Evolutionary conservation across 371 early-diverging fungal genomes (phyloP).

Genomic region (Dinochytrium kinnereticum): DNA sequence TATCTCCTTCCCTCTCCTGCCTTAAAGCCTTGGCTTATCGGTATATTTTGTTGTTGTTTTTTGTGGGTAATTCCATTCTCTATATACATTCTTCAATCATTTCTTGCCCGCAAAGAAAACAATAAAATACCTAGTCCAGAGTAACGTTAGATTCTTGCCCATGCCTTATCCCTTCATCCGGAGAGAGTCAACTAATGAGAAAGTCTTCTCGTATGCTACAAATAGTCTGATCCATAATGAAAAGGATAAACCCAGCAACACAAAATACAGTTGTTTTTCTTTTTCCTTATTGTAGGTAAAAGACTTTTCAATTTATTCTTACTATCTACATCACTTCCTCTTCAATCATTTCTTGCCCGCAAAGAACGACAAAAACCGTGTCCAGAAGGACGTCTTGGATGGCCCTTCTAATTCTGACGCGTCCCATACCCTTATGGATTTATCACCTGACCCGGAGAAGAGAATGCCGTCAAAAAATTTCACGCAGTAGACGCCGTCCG

Average conservation of each 20-base stretch:
- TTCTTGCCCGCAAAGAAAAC: neutral
- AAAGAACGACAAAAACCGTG: neutral
- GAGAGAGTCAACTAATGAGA: too few species aligned
- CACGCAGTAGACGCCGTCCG: conserved; percentile 57
- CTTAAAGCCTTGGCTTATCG: too few species aligned
- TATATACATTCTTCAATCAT: neutral
- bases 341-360: neutral
- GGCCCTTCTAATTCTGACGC: conserved; percentile 16
- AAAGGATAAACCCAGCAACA: too few species aligned
- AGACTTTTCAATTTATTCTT: neutral
- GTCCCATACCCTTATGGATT: conserved; percentile 51
- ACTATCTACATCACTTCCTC: neutral
- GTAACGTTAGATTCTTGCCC: too few species aligned
- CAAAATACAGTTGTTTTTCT: too few species aligned
- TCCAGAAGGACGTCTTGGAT: neutral
- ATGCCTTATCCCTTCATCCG: too few species aligned
- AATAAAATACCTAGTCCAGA: neutral
- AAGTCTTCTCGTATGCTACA: too few species aligned
- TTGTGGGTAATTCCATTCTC: neutral
- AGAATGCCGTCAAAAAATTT: conserved; percentile 45
- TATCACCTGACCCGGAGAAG: conserved; percentile 54
- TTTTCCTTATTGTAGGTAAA: neutral
- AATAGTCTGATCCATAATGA: too few species aligned
- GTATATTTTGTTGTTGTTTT: neutral
- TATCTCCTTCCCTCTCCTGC: neutral